A percentile compares a stretch with the other conserved stretches of the same genome.
Conservation (phyloP, 1,139 yeast genomes). For the Blastobotrys buckinghamii region DNA sequence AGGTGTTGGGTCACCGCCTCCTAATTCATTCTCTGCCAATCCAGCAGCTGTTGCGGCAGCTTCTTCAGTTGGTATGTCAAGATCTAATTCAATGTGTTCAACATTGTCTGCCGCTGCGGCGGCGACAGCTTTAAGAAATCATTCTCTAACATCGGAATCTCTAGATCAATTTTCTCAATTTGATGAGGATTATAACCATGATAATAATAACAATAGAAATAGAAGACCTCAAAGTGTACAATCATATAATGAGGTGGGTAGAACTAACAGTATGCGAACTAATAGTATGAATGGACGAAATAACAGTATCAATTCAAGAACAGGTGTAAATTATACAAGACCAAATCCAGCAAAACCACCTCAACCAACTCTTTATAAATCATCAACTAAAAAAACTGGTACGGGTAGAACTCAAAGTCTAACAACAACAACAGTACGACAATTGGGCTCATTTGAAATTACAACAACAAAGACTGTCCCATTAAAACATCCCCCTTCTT, state of each 20-base stretch:
- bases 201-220: too few species aligned
- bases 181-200: conserved; percentile 1
- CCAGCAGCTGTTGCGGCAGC: conserved; percentile 43
- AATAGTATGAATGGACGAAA: neutral
- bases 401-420: conserved; percentile 34
- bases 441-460: conserved; percentile 35
- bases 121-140: conserved; percentile 34
- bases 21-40: conserved; percentile 22
- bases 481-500: neutral
- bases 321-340: neutral
- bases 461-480: conserved; percentile 19
- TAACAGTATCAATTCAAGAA: neutral
- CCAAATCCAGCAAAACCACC: conserved; percentile 19
- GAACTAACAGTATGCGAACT: too few species aligned
- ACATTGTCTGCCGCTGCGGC: conserved; percentile 31
- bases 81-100: conserved; percentile 16
- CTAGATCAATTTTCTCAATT: conserved; percentile 15
- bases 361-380: conserved; percentile 1
- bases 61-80: conserved; percentile 31
- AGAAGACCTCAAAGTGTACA: conserved; percentile 8
- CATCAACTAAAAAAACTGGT: conserved; percentile 10
- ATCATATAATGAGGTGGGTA: neutral
- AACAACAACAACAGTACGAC: conserved; percentile 35
- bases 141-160: conserved; percentile 29
- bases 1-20: conserved; percentile 28